These are phyloP conservation scores for Wolfiporia cocos DNA, from an alignment of 1,284 basidiomycete genomes.

Conservation along the genomic window DNA sequence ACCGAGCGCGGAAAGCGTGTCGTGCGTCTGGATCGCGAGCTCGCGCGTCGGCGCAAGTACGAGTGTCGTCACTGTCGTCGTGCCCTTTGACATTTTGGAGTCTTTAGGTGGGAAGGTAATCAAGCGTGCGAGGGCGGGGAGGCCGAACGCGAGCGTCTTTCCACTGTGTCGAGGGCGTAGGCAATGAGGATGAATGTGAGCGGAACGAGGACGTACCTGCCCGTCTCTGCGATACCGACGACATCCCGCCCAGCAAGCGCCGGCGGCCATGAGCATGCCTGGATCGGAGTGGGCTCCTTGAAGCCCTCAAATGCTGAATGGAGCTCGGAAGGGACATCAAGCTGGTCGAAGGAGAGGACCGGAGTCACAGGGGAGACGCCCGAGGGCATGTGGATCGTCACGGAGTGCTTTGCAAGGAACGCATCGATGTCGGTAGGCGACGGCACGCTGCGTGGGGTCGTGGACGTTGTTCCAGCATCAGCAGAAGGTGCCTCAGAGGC, in stretches of 20 bases:
- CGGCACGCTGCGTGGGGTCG: slow-evolving; percentile 12
- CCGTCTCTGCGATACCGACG: slow-evolving; percentile 97
- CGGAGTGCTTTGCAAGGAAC: slow-evolving; percentile 68
- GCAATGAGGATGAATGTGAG: slow-evolving; percentile 3
- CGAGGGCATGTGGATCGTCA: slow-evolving; percentile 62
- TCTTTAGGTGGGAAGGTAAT: slow-evolving; percentile 32
- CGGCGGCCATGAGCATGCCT: slow-evolving; percentile 94
- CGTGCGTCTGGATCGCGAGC: slow-evolving; percentile 91
- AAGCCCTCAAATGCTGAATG: slow-evolving; percentile 65
- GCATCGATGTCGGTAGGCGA: slow-evolving; percentile 42
- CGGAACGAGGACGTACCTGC: slow-evolving; percentile 46
- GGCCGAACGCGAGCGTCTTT: slow-evolving; percentile 95
- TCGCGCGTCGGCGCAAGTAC: slow-evolving; percentile 93
- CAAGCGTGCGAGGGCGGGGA: slow-evolving; percentile 78
- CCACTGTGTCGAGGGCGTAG: slow-evolving; percentile 45
- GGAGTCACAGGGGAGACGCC: slow-evolving; percentile 49
- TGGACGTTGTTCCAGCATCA: background rate
- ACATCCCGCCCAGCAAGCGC: slow-evolving; percentile 82
- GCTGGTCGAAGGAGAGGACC: slow-evolving; percentile 74
- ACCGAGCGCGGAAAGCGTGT: slow-evolving; percentile 78
- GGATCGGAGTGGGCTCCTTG: slow-evolving; percentile 91
- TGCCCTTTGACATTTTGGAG: slow-evolving; percentile 29
- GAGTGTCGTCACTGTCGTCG: slow-evolving; percentile 61
- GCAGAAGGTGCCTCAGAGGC: too few species aligned
- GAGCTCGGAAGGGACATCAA: slow-evolving; percentile 63